Percentiles rank a stretch among this genome's conserved stretches.
These are phyloP conservation scores for Pleurotus salmoneostramineus DNA, from an alignment of 768 basidiomycete genomes.

Conservation along the genomic window DNA sequence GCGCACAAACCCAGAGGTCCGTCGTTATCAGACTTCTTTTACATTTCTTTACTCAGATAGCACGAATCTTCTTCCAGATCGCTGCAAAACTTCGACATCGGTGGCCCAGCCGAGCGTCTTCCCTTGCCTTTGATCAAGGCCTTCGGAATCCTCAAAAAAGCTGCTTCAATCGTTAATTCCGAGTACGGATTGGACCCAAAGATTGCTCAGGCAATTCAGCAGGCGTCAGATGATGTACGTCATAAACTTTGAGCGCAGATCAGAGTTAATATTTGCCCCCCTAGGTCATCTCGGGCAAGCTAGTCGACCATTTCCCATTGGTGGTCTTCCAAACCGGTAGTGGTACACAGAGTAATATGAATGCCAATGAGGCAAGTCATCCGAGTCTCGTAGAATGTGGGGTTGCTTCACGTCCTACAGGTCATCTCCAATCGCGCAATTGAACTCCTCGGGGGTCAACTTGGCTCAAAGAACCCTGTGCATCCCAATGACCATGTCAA, in stretches of 20 bases:
- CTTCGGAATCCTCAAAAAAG: conserved; percentile 96
- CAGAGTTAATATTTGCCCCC: conserved; percentile 1
- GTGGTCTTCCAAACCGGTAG: conserved; percentile 99
- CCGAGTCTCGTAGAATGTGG: no score
- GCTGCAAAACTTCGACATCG: conserved; percentile 97
- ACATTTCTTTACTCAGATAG: background rate
- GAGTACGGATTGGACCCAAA: conserved; percentile 88
- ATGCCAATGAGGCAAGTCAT: conserved; percentile 79
- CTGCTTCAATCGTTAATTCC: conserved; percentile 87
- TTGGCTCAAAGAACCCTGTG: conserved; percentile 95
- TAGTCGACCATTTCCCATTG: conserved; percentile 93
- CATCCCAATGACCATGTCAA: conserved; percentile 99
- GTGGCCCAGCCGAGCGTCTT: conserved; percentile 89
- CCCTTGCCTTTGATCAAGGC: conserved; percentile 97
- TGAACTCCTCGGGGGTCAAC: conserved; percentile 90
- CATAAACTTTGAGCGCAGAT: background rate
- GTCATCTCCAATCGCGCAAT: conserved; percentile 99
- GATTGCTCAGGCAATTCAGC: conserved; percentile 82
- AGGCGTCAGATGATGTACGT: conserved; percentile 89
- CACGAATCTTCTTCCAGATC: conserved; percentile 38
- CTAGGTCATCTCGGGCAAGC: conserved; percentile 95
- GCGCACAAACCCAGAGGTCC: conserved; percentile 94
- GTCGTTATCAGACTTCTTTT: conserved; percentile 8
- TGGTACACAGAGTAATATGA: conserved; percentile 99
- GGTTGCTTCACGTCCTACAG: conserved; percentile 29